Evolutionary conservation across 1,139 yeast species (phyloP).

Genomic region (Blastobotrys petasosporus): DNA sequence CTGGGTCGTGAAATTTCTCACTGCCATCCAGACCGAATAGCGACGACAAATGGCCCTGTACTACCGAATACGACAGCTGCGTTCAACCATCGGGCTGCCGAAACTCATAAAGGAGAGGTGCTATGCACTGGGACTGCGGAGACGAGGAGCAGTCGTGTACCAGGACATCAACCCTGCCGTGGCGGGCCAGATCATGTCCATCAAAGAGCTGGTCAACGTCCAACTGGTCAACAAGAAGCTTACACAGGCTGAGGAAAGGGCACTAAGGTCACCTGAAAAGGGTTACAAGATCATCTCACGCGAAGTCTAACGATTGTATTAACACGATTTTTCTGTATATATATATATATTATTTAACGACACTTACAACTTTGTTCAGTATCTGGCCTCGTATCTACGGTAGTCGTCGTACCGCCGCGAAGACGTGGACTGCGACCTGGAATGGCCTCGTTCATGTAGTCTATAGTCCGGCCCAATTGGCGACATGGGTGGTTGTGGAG

Average conservation of each 20-base stretch:
- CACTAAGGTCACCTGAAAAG: constrained; percentile 27
- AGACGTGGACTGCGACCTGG: neutral
- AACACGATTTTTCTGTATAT: neutral
- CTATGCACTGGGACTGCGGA: constrained; percentile 65
- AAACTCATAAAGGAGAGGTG: constrained; percentile 59
- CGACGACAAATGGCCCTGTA: constrained; percentile 27
- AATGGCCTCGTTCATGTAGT: neutral
- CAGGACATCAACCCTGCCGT: constrained; percentile 68
- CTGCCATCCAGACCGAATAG: too few relatives aligned
- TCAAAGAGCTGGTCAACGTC: constrained; percentile 85
- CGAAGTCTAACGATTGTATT: constrained; percentile 6
- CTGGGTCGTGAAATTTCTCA: too few relatives aligned
- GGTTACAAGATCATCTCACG: constrained; percentile 22
- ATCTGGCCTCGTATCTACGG: constrained; percentile 3
- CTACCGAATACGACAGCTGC: constrained; percentile 66
- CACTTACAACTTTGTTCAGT: neutral
- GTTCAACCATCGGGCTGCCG: constrained; percentile 85
- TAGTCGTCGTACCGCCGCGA: constrained; percentile 7
- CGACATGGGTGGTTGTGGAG: constrained; percentile 2
- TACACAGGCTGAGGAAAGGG: constrained; percentile 29
- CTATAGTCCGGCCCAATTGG: constrained; percentile 1
- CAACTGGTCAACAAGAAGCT: constrained; percentile 54
- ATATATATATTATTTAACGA: neutral
- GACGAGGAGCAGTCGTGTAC: constrained; percentile 68
- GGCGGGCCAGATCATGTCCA: constrained; percentile 78